Conservation (phyloP, 1,284 basidiomycete species). For the Boletellus dicymbophilus region DNA sequence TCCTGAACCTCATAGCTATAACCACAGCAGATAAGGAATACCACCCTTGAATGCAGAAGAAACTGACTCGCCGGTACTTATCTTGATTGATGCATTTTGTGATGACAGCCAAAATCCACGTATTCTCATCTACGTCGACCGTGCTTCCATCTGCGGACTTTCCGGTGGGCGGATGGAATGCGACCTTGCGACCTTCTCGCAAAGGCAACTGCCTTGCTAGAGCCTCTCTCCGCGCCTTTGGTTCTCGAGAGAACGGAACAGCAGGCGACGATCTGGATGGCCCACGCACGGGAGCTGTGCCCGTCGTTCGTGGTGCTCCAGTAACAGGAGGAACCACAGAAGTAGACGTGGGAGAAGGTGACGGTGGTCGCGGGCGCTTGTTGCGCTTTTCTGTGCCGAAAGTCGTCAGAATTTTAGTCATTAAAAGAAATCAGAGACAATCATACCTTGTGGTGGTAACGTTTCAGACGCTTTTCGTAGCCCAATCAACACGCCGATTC, state of each 20-base stretch:
- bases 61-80: slow-evolving; percentile 54
- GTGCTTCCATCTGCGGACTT: slow-evolving; percentile 46
- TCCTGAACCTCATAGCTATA: slow-evolving; percentile 80
- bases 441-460: slow-evolving; percentile 53
- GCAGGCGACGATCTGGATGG: slow-evolving; percentile 58
- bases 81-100: slow-evolving; percentile 68
- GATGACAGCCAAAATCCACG: slow-evolving; percentile 80
- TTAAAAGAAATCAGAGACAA: slow-evolving; percentile 10
- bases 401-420: background rate
- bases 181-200: slow-evolving; percentile 72
- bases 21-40: slow-evolving; percentile 7
- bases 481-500: slow-evolving; percentile 65
- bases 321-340: slow-evolving; percentile 37
- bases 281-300: slow-evolving; percentile 44
- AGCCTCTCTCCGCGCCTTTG: slow-evolving; percentile 63
- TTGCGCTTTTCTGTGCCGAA: slow-evolving; percentile 60
- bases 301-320: slow-evolving; percentile 45
- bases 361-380: slow-evolving; percentile 71
- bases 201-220: slow-evolving; percentile 64
- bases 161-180: slow-evolving; percentile 67
- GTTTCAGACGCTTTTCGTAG: slow-evolving; percentile 69
- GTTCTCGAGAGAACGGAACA: slow-evolving; percentile 61
- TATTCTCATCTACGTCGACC: slow-evolving; percentile 63
- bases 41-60: background rate
- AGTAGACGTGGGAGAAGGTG: slow-evolving; percentile 55